Evolutionary conservation across 306 rosid genomes (phyloP).

Genomic region (Biancaea sappan): DNA sequence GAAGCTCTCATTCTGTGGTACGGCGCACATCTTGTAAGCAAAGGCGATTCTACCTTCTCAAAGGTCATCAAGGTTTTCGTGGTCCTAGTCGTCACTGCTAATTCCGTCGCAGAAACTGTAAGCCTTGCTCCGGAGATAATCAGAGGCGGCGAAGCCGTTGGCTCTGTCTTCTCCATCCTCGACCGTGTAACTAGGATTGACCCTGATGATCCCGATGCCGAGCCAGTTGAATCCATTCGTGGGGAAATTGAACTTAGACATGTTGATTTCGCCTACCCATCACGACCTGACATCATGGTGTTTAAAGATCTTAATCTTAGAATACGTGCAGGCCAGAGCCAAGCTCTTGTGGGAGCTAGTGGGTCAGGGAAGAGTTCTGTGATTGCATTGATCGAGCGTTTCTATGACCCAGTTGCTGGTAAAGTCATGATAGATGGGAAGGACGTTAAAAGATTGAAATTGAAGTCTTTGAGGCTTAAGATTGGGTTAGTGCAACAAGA

Average conservation of each 20-base stretch:
- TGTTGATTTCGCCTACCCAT: constrained; percentile 91
- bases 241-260: constrained; percentile 97
- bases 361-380: constrained; percentile 98
- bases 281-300: constrained; percentile 88
- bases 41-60: constrained; percentile 83
- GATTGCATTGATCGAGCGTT: constrained; percentile 80
- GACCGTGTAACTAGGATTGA: constrained; percentile 82
- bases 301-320: constrained; percentile 81
- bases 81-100: constrained; percentile 88
- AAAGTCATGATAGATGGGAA: constrained; percentile 96
- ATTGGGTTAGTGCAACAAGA: constrained; percentile 96
- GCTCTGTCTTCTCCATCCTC: constrained; percentile 87
- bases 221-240: constrained; percentile 68
- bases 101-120: constrained; percentile 97
- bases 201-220: constrained; percentile 88
- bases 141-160: constrained; percentile 93
- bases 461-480: constrained; percentile 80
- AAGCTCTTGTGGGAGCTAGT: constrained; percentile 96
- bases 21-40: constrained; percentile 85
- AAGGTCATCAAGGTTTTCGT: constrained; percentile 93
- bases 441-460: constrained; percentile 74
- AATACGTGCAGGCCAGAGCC: constrained; percentile 91
- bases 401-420: constrained; percentile 86
- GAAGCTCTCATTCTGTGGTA: constrained; percentile 96
- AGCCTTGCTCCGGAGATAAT: constrained; percentile 99